Base-by-base conservation (phyloP, 73 alveolate species). In the Paramecium caudatum region DNA sequence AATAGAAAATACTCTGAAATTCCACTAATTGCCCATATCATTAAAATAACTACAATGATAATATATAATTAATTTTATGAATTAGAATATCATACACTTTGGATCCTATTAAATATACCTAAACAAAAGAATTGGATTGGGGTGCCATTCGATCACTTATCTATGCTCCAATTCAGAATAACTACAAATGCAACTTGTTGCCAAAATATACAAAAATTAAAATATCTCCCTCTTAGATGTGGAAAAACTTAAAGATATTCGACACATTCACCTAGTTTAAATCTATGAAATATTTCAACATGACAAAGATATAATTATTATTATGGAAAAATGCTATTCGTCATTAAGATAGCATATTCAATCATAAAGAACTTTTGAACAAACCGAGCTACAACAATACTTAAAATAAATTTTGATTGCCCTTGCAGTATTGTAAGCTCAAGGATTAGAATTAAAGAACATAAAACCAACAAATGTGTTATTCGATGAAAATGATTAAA, bases 1-100 rank as follows among this genome's bases (percentile, higher is more conserved):
- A 55, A 55, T 55, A 9, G 80, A 55, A 55, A 55, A 55, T 55
- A 55, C 23, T 10, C 80, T 55, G 12, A 16, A 55, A 55, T 55
- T 19, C 17, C n/a, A n/a, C n/a, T 21, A 17, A 10, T 13, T 15
- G 30, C 80, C 80, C 13, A 10, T 55, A 27, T 55, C 80, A 55
- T 55, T 55, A 55, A 17, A 55, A 55, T 23, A 55, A 55, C 43
- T 55, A 17, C 2, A 23, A 55, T 55, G 80, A 55, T 8, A 7
- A 23, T 12, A 55, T 49, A 27, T 37, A n/a, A n/a, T n/a, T n/a
- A n/a, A 15, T 23, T 19, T 55, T 55, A 23, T 55, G 23, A 43
- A 55, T 55, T 55, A 55, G 9, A 55, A 55, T 55, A 55, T 19
- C 25, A 23, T 55, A 27, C 12, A 55, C 2, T 21, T 55, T 55